Conservation (phyloP, 805 yeast genomes). For the Monosporozyma yasuniensis region DNA sequence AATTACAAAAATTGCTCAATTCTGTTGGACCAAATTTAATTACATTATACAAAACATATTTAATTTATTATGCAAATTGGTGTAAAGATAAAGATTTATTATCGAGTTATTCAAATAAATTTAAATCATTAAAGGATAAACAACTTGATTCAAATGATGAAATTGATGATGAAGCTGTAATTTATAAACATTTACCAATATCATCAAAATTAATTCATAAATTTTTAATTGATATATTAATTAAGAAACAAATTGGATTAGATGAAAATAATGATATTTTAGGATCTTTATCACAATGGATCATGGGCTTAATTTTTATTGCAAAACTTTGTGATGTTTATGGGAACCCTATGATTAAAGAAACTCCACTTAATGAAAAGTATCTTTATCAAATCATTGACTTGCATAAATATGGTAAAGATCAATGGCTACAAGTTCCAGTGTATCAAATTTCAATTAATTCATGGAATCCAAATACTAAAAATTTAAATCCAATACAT, state of each 20-base stretch:
- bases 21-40: constrained; percentile 21
- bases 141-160: background rate
- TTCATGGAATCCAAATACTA: constrained; percentile 24
- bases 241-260: background rate
- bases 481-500: constrained; percentile 16
- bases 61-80: constrained; percentile 25
- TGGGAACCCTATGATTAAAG: constrained; percentile 8
- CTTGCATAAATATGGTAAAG: constrained; percentile 8
- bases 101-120: background rate
- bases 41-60: constrained; percentile 24
- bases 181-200: constrained; percentile 17
- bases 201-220: constrained; percentile 21
- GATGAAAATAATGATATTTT: background rate
- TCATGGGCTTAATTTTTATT: constrained; percentile 17
- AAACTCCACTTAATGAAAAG: constrained; percentile 11
- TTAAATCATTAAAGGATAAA: background rate
- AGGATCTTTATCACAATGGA: background rate
- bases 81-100: constrained; percentile 12
- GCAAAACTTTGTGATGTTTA: constrained; percentile 16
- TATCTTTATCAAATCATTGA: constrained; percentile 17
- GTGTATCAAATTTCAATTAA: constrained; percentile 18
- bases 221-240: constrained; percentile 19
- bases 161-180: constrained; percentile 2
- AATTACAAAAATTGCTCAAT: constrained; percentile 15
- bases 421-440: background rate